Base-by-base conservation (phyloP, 306 rosid genomes). In the Quercus cerris region DNA sequence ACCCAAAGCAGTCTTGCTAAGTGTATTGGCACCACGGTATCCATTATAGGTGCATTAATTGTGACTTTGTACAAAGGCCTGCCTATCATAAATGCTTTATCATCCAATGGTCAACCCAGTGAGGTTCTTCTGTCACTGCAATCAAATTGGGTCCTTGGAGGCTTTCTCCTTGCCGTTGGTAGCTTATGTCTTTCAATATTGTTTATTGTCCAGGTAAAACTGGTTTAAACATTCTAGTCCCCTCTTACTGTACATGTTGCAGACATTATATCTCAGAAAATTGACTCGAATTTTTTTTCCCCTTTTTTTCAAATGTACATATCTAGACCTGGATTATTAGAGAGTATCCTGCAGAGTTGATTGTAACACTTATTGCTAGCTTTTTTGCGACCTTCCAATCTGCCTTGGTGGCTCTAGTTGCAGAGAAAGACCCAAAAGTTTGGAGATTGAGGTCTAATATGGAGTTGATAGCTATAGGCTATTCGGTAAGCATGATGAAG, bases 61-160 rank as follows among this genome's bases (percentile, higher is more conserved):
- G 44, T 87, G 76, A 87, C 90, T 44, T 73, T 89, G 51, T 89
- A 85, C 51, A 85, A 83, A 75, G 93, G 91, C 18, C 52, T 75
- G 1, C 81, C 88, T 46, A 5, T 89, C 38, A 75, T 64, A 46
- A 4, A 51, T 20, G 49, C 22, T 62, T 14, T 52, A 1, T 52
- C 77, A 49, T 51, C 1, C 19, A 66, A 35, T 11, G 56, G 25
- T 56, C 64, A 3, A n/a, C 27, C 75, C 38, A 70, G 30, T 20
- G 76, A 44, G 69, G 70, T 22, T n/a, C 18, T 56, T 56, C 73
- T 76, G 18, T 68, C 84, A 22, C 30, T 1, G 5, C 27, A 73
- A 46, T 61, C 88, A 52, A 33, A 71, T 1, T 83, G 91, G 93
- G 22, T 89, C 14, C 2, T 83, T 49, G 93, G 88, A 63, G 91